A percentile compares a stretch with the other conserved stretches of the same genome.
These are phyloP conservation scores for Limonium bicolor DNA, from an alignment of 148 eudicot species.

Conservation along the genomic window DNA sequence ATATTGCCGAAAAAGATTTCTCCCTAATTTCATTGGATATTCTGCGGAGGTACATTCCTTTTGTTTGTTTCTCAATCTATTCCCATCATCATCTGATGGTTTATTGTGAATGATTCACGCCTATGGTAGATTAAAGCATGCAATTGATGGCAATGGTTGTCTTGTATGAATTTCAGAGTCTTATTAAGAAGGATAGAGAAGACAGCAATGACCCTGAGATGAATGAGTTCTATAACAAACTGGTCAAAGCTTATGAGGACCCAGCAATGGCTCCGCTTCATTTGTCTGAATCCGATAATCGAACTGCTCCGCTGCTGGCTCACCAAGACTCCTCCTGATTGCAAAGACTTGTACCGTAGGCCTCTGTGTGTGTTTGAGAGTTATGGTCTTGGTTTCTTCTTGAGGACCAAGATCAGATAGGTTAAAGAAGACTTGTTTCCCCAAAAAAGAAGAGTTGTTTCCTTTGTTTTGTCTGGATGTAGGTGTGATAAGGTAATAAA, in stretches of 20 bases:
- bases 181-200: slow-evolving; percentile 51
- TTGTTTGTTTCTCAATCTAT: not conserved
- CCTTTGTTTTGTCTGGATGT: too few relatives aligned
- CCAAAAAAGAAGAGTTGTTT: not conserved
- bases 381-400: not conserved
- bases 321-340: too few relatives aligned
- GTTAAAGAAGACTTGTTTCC: not conserved
- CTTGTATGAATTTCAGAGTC: slow-evolving; percentile 14
- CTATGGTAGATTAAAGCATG: not conserved
- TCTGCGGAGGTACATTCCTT: slow-evolving; percentile 46
- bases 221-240: slow-evolving; percentile 29
- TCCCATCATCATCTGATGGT: not conserved
- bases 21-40: slow-evolving; percentile 42
- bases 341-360: too few relatives aligned
- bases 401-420: not conserved
- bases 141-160: not conserved
- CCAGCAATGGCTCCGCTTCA: slow-evolving; percentile 36
- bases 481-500: too few relatives aligned
- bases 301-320: slow-evolving; percentile 31
- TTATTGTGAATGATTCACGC: not conserved
- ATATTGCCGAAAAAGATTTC: slow-evolving; percentile 66
- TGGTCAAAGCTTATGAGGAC: slow-evolving; percentile 33
- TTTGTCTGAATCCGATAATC: slow-evolving; percentile 14
- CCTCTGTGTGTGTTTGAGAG: not conserved
- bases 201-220: slow-evolving; percentile 27